Base-by-base conservation (phyloP, 129 eudicot species). In the Centella asiatica region DNA sequence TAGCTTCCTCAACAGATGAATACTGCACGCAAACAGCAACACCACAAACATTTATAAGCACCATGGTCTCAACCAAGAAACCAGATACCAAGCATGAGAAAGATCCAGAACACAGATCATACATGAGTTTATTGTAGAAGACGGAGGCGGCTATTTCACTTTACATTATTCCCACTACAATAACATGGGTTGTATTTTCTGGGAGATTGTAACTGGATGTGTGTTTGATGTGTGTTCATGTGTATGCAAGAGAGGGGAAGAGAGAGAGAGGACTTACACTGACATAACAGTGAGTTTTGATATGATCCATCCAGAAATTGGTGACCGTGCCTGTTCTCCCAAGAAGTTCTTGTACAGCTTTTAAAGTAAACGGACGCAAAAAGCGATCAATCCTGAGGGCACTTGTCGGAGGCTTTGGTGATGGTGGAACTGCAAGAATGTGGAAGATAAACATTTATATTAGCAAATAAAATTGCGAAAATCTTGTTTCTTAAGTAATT, bases 241-340 rank as follows among this genome's bases (percentile, higher is more conserved):
- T 27, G 27, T 14, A 24, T 53, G 1, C 12, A 6, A 19, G 12
- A 24, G 23, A 13, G 40, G 36, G 42, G 17, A 18, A 48, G 60
- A 56, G 47, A 66, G 49, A 25, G 18, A 37, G 25, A 52, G 52
- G 22, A 75, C 81, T 74, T 82, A 92, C 99, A 0, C 86, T 73
- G 72, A 92, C 90, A 67, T 79, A 92, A 74, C 96, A 92, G 67
- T 92, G 99, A 25, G 99, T 92, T 80, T 92, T 92, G 27, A 92
- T 92, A 49, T 87, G 82, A 66, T 92, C 99, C 99, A 92, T 92
- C 99, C 99, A 92, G 79, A 92, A 92, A 69, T 82, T 78, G 66
- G 83, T 71, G 57, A 92, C 76, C 40, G 74, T 75, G 8, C 99
- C 99, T 18, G 92, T 87, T 78, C 80, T 84, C 4, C 86, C 96